A percentile compares a stretch with the other conserved stretches of the same genome.
Evolutionary conservation across 2,329 filamentous ascomycete species (phyloP).

Genomic region (Monosporascus sp.): DNA sequence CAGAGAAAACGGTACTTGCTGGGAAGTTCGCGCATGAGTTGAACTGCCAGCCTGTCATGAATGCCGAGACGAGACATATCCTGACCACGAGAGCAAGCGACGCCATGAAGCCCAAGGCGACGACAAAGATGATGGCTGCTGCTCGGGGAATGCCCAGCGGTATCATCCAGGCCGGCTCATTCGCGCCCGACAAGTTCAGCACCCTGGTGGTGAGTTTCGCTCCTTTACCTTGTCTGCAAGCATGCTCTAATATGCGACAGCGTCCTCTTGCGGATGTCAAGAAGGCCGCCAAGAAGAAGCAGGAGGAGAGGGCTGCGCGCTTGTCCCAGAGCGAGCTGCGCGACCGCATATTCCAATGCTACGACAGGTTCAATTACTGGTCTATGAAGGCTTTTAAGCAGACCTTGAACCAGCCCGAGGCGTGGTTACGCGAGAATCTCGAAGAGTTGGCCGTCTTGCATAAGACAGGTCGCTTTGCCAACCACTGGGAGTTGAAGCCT

Average conservation of each 20-base stretch:
- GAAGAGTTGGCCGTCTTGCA: conserved; percentile 78
- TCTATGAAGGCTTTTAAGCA: conserved; percentile 81
- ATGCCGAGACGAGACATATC: conserved; percentile 61
- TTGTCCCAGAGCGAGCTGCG: conserved; percentile 84
- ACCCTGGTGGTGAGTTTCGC: conserved; percentile 51
- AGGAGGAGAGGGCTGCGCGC: conserved; percentile 57
- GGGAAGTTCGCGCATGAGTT: conserved; percentile 73
- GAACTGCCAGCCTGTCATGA: conserved; percentile 66
- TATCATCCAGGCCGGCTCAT: conserved; percentile 54
- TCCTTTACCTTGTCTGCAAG: not conserved
- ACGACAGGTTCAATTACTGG: conserved; percentile 87
- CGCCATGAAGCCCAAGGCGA: conserved; percentile 53
- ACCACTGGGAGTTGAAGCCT: conserved; percentile 74
- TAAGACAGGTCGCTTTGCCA: conserved; percentile 77
- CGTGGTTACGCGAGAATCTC: conserved; percentile 82
- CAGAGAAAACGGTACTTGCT: conserved; percentile 72
- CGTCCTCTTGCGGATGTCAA: conserved; percentile 38
- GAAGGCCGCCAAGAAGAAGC: conserved; percentile 66
- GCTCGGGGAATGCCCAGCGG: conserved; percentile 44
- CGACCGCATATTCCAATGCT: conserved; percentile 77
- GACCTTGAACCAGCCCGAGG: conserved; percentile 77
- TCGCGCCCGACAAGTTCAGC: conserved; percentile 40
- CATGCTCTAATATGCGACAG: conserved; percentile 12
- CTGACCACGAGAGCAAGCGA: conserved; percentile 53
- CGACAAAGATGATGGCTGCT: conserved; percentile 38